Percentiles rank a stretch among this genome's conserved stretches.
These are phyloP conservation scores for Plasmodium sp. DNA, from an alignment of 169 alveolate genomes.

Conservation along the genomic window DNA sequence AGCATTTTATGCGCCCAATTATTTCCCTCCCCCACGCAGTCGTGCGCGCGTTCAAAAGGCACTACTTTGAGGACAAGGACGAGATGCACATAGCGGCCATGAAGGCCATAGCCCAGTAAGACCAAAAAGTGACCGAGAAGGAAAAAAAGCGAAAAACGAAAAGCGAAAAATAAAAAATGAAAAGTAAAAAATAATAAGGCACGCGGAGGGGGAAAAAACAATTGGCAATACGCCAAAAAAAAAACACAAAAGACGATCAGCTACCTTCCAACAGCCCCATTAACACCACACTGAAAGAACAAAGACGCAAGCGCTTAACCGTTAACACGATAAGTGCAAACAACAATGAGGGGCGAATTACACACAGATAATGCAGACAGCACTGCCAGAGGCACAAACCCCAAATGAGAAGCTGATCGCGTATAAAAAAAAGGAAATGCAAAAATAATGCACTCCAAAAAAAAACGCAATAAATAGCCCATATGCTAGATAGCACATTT, in stretches of 20 bases:
- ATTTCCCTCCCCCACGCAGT: conserved; percentile 6
- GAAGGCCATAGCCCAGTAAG: conserved; percentile 54
- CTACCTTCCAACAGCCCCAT: background rate
- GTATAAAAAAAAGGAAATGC: background rate
- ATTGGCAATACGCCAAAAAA: background rate
- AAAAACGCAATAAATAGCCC: background rate
- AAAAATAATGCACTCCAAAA: background rate
- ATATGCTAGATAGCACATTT: background rate
- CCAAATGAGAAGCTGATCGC: background rate
- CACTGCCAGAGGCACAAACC: background rate
- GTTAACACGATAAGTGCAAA: background rate
- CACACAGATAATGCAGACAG: background rate
- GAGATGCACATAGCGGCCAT: conserved; percentile 66
- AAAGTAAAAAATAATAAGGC: background rate
- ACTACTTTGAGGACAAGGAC: conserved; percentile 53
- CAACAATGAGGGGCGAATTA: background rate
- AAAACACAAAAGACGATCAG: background rate
- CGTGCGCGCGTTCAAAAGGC: conserved; percentile 37
- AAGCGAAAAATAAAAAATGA: too few species aligned
- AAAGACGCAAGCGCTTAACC: background rate
- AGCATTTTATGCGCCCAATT: background rate
- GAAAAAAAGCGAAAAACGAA: background rate
- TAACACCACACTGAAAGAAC: background rate
- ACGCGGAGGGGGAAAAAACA: background rate
- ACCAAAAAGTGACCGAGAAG: background rate